phyloP scores from a whole-genome alignment of 129 eudicot genomes.

The Rutidosis leptorrhynchoides region DNA sequence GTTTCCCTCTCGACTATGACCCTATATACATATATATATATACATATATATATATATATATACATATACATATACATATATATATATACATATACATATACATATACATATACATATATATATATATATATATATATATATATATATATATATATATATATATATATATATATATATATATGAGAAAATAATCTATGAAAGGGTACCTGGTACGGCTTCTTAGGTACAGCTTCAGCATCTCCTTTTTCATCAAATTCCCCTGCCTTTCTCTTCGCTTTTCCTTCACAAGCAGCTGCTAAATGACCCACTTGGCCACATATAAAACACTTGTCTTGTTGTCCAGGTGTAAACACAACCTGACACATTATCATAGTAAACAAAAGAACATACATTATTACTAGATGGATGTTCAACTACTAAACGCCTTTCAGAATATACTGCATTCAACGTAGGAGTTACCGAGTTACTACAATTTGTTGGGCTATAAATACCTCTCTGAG shows the following conservation, averaged over 20 bases:
- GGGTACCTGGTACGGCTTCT: conserved; percentile 42
- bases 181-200: background rate
- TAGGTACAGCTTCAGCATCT: conserved; percentile 31
- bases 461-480: conserved; percentile 10
- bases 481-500: conserved; percentile 82
- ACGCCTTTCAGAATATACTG: background rate
- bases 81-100: too few relatives aligned
- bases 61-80: too few relatives aligned
- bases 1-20: too few relatives aligned
- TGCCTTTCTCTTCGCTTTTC: conserved; percentile 43
- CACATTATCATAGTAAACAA: too few relatives aligned
- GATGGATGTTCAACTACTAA: conserved; percentile 12
- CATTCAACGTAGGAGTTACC: background rate
- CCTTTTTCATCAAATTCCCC: conserved; percentile 45
- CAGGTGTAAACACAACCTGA: conserved; percentile 91
- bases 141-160: too few relatives aligned
- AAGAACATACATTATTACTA: background rate
- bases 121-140: too few relatives aligned
- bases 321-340: conserved; percentile 94
- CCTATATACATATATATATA: too few relatives aligned
- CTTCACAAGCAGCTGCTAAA: conserved; percentile 60
- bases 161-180: too few relatives aligned
- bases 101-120: too few relatives aligned
- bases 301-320: conserved; percentile 97
- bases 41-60: too few relatives aligned